Evolutionary conservation across 164 flowering plant genomes (phyloP), one percentile per base, ranked within the genome.

Genomic region (Tetrastigma voinierianum): DNA sequence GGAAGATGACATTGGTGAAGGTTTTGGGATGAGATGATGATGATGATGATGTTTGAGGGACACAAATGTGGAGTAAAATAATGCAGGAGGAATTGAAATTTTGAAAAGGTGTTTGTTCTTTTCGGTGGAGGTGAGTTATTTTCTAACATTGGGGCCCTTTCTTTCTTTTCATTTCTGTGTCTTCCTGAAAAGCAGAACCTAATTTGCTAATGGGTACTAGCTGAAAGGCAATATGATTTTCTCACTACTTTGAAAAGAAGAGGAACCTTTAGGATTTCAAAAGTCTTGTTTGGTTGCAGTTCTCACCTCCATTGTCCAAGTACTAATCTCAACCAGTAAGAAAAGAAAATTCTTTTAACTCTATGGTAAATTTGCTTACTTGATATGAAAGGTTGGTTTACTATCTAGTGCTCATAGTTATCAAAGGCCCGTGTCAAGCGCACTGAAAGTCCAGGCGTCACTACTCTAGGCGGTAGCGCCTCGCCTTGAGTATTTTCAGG

Each of bases 111-210:
- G 54, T 45, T 25, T 62, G 48, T 10, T 59, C 68, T 70, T 66
- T 70, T 74, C 65, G 70, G 74, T 68, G 72, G 72, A 43, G 73
- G 56, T 45, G 68, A 46, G 14, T 19, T 65, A 40, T 18, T 70
- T 63, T 73, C 77, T n/a, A 64, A 77, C 47, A 54, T 25, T 21
- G 8, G 8, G 13, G 13, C 43, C 47, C 45, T 52, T 44, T 3
- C 18, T 32, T 61, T 65, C 47, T 32, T 52, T 44, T 3, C 18
- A 19, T 61, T 65, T 59, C 56, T 4, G 40, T 25, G 40, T 55
- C 61, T 64, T 63, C 74, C 68, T 77, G 18, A 73, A 77, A 77
- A 77, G 80, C 6, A 70, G 80, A 46, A 77, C 77, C 68, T 10
- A 20, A 2, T 59, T 15, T 0, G 62, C 10, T 61, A 8, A 53